Percentiles rank a stretch among this genome's conserved stretches.
Evolutionary conservation across 2,329 filamentous ascomycete species (phyloP).

Genomic region (Tympanopsis confertula): DNA sequence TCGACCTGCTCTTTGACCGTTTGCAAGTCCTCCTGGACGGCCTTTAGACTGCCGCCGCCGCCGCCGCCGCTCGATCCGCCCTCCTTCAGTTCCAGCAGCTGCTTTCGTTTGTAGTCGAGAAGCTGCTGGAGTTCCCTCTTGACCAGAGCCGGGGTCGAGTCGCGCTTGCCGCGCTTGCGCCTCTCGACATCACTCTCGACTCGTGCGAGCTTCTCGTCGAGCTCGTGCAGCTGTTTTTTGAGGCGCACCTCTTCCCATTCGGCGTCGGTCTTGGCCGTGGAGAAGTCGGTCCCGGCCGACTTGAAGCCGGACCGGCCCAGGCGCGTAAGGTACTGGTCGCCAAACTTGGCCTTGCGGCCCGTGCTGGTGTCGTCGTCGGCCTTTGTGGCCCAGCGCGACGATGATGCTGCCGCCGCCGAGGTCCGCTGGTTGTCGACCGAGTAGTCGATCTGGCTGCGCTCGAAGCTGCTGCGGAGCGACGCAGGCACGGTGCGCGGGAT

Average conservation of each 20-base stretch:
- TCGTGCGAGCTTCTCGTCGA: constrained; percentile 77
- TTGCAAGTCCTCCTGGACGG: constrained; percentile 73
- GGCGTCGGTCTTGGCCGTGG: constrained; percentile 67
- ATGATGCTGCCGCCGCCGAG: constrained; percentile 37
- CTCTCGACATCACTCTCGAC: constrained; percentile 65
- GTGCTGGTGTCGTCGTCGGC: constrained; percentile 71
- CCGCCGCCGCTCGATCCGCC: constrained; percentile 52
- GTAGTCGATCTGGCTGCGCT: constrained; percentile 94
- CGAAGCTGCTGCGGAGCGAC: constrained; percentile 81
- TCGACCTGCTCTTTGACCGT: constrained; percentile 92
- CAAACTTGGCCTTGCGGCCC: constrained; percentile 91
- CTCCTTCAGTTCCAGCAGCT: constrained; percentile 63
- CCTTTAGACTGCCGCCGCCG: constrained; percentile 62
- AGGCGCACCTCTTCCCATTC: constrained; percentile 97
- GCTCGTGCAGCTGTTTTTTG: constrained; percentile 79
- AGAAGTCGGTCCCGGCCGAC: constrained; percentile 81
- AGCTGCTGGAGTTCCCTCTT: constrained; percentile 90
- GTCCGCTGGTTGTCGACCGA: constrained; percentile 67
- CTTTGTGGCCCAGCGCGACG: constrained; percentile 68
- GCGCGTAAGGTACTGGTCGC: constrained; percentile 87
- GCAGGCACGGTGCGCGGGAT: constrained; percentile 87
- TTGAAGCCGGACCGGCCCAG: constrained; percentile 76
- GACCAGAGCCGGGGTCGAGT: constrained; percentile 77
- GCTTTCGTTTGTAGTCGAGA: constrained; percentile 83
- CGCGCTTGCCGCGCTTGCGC: constrained; percentile 50